Evolutionary conservation across 352 stramenopile genomes (phyloP).

Genomic region (Bremia lactucae): DNA sequence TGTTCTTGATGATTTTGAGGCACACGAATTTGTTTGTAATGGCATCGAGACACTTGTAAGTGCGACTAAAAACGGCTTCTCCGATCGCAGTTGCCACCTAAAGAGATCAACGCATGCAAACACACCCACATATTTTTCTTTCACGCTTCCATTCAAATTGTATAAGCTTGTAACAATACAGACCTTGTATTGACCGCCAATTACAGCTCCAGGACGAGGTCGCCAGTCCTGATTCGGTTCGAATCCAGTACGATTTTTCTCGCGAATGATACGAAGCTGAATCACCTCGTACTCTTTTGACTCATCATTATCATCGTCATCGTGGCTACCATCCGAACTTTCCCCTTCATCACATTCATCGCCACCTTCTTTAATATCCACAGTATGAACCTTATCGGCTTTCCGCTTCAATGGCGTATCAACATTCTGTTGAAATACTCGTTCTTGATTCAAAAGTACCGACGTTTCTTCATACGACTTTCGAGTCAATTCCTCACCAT

Average conservation of each 20-base stretch:
- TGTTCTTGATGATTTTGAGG: conserved; percentile 99
- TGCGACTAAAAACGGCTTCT: conserved; percentile 76
- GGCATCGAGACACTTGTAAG: conserved; percentile 67
- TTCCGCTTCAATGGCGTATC: conserved; percentile 19
- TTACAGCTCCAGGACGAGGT: conserved; percentile 39
- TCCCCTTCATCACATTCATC: conserved; percentile 13
- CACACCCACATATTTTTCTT: too few species aligned
- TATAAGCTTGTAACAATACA: neutral
- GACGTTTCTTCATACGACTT: conserved; percentile 11
- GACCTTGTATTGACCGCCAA: conserved; percentile 60
- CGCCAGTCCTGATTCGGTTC: conserved; percentile 70
- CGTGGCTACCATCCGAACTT: conserved; percentile 24
- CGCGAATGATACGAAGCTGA: conserved; percentile 56
- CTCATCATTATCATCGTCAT: conserved; percentile 27
- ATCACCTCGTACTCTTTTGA: conserved; percentile 60
- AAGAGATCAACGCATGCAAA: too few species aligned
- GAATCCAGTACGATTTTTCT: conserved; percentile 75
- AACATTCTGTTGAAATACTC: conserved; percentile 21
- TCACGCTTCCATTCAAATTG: too few species aligned
- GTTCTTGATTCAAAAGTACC: conserved; percentile 13
- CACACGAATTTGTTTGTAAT: conserved; percentile 82
- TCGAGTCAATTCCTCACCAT: conserved; percentile 2
- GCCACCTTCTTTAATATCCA: conserved; percentile 24
- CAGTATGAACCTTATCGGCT: conserved; percentile 17
- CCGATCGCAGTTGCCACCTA: conserved; percentile 65